Evolutionary conservation across 768 basidiomycete species (phyloP), one percentile per base, ranked within the genome.

Genomic region (Lactarius indigo): DNA sequence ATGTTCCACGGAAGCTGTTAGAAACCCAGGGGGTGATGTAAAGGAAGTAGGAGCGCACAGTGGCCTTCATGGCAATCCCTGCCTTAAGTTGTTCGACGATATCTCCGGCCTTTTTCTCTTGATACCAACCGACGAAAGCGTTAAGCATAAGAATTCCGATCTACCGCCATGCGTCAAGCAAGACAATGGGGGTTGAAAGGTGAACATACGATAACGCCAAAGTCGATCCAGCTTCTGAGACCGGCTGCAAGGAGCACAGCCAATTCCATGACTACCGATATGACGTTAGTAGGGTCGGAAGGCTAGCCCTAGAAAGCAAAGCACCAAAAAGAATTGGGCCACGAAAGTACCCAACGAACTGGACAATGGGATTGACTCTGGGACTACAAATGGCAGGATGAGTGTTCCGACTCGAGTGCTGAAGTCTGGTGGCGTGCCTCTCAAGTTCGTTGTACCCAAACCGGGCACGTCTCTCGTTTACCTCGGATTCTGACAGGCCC

Each of bases 71-170:
- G 1, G 82, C 80, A 61, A 83, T 83, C 47, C 80, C 81, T 15
- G 80, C 80, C 72, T 82, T 82, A 58, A 83, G 79, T 63, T 83
- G 74, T 8, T 77, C 79, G 58, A 83, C 82, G 59, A 83, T 82
- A 66, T 82, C 81, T 30, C 80, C 81, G 8, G 81, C 82, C 72
- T 81, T 80, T 72, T 82, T 82, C 70, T 82, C 81, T 70, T 82
- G 81, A 59, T 80, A 81, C 81, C 81, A 81, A 31, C 73, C 73
- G 52, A 82, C 80, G 44, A 76, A 72, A 37, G 82, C 82, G 73
- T 83, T 83, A 64, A 80, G 69, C n/a, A 74, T 50, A 26, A 80
- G 71, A 26, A 80, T 80, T 28, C 73, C 79, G 67, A 79, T 79
- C 78, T 79, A 47, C 26, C 18, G 23, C 8, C 12, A 41, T 33